Base-by-base conservation (phyloP, 768 basidiomycete genomes). In the Leccinum variicolor region DNA sequence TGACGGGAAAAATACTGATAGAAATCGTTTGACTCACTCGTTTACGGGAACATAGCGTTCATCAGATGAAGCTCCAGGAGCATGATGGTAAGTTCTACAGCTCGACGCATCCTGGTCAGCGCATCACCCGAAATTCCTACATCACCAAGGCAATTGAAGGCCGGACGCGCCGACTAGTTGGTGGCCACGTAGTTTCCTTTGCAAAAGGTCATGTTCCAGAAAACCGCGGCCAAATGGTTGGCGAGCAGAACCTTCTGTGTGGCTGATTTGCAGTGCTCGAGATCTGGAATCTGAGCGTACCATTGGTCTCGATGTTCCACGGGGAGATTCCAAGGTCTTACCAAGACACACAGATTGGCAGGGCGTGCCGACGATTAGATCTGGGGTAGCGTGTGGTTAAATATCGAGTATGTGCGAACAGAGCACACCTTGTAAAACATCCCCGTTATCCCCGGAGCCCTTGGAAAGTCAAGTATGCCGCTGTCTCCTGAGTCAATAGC, bases 281-380 rank as follows among this genome's bases (percentile, higher is more conserved):
- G 3, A 2, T 14, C 8, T 36, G 6, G 21, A 6, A 21, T 26
- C 9, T 6, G 17, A 19, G 39, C n/a, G n/a, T n/a, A n/a, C n/a
- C 36, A 46, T 13, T 6, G n/a, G 4, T 26, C 33, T 4, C 4
- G 46, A 60, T 26, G 2, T 61, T 55, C 59, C 19, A 46, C 9
- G 4, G 58, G 29, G 33, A n/a, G 17, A 11, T 36, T 43, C 26
- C 59, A 54, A 25, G 10, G 8, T 11, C 34, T 15, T 53, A 34
- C 59, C 58, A 54, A 53, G 57, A 46, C 15, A 60, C 58, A 9
- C 21, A 10, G 6, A n/a, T 13, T 47, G 49, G 51, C 45, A 51
- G 29, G 1, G 2, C 21, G 19, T 1, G 28, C 9, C 0, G 0
- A 29, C 34, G 57, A 50, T 53, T 57, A 57, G 26, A 48, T 25